A percentile compares a stretch with the other conserved stretches of the same genome.
Conservation (phyloP, 1,139 yeast genomes). For the Saccharomycopsis crataegensis region DNA sequence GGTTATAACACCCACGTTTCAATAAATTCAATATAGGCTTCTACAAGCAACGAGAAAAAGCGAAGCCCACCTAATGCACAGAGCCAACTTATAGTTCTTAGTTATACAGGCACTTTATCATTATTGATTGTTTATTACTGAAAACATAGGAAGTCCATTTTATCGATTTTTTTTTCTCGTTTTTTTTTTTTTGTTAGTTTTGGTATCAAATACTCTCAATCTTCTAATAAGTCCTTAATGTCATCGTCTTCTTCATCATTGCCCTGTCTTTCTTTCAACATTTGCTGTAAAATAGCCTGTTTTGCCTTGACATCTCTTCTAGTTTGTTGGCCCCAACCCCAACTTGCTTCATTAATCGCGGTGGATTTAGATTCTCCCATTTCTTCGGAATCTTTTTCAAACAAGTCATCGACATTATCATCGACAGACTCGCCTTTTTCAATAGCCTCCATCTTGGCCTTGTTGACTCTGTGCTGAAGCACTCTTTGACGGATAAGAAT, state of each 20-base stretch:
- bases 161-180: neutral
- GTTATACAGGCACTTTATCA: no score
- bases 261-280: neutral
- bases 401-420: slow-evolving; percentile 17
- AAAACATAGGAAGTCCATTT: neutral
- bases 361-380: neutral
- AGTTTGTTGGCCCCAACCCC: slow-evolving; percentile 21
- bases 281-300: slow-evolving; percentile 7
- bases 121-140: no score
- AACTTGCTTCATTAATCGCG: slow-evolving; percentile 13
- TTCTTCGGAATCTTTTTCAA: slow-evolving; percentile 4
- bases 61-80: no score
- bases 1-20: no score
- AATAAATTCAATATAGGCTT: no score
- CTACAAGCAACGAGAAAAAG: no score
- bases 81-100: no score
- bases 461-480: slow-evolving; percentile 12
- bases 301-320: slow-evolving; percentile 15
- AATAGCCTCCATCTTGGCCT: slow-evolving; percentile 8
- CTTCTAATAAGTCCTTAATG: slow-evolving; percentile 14
- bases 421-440: neutral
- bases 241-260: slow-evolving; percentile 14
- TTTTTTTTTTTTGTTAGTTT: neutral
- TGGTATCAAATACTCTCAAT: neutral
- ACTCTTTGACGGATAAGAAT: slow-evolving; percentile 15